A percentile compares a stretch with the other conserved stretches of the same genome.
These are phyloP conservation scores for Suillus discolor DNA, from an alignment of 768 basidiomycete species.

Conservation along the genomic window DNA sequence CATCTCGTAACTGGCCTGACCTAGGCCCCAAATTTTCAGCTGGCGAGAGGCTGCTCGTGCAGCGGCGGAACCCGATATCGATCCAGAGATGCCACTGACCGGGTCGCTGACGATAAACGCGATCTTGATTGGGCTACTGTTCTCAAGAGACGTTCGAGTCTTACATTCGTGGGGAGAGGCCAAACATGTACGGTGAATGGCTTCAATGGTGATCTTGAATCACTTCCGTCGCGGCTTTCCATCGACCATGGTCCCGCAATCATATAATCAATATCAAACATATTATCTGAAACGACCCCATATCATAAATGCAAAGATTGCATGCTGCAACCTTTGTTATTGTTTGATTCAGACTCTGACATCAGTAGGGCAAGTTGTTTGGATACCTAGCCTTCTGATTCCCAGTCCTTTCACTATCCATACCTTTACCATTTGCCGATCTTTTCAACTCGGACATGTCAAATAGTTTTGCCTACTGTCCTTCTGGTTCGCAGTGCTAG, in stretches of 20 bases:
- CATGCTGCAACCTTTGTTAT: slow-evolving; percentile 26
- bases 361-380: slow-evolving; percentile 25
- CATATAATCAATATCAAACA: slow-evolving; percentile 29
- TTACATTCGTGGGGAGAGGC: slow-evolving; percentile 86
- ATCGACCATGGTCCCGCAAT: slow-evolving; percentile 25
- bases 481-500: slow-evolving; percentile 19
- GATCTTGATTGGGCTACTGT: slow-evolving; percentile 94
- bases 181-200: slow-evolving; percentile 96
- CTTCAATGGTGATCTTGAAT: slow-evolving; percentile 46
- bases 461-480: slow-evolving; percentile 17
- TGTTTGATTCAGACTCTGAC: slow-evolving; percentile 34
- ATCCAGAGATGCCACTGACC: slow-evolving; percentile 42
- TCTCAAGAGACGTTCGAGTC: slow-evolving; percentile 94
- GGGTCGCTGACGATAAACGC: slow-evolving; percentile 64
- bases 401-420: slow-evolving; percentile 26
- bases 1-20: slow-evolving; percentile 93
- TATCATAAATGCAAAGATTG: slow-evolving; percentile 28
- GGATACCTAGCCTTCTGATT: slow-evolving; percentile 28
- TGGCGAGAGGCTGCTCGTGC: slow-evolving; percentile 72
- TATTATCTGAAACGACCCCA: slow-evolving; percentile 28
- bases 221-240: slow-evolving; percentile 11
- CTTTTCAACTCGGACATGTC: slow-evolving; percentile 20
- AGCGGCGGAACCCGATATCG: slow-evolving; percentile 35
- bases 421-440: slow-evolving; percentile 22
- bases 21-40: slow-evolving; percentile 78